Evolutionary conservation across 1,284 basidiomycete genomes (phyloP).

Genomic region (Puccinia triticina): DNA sequence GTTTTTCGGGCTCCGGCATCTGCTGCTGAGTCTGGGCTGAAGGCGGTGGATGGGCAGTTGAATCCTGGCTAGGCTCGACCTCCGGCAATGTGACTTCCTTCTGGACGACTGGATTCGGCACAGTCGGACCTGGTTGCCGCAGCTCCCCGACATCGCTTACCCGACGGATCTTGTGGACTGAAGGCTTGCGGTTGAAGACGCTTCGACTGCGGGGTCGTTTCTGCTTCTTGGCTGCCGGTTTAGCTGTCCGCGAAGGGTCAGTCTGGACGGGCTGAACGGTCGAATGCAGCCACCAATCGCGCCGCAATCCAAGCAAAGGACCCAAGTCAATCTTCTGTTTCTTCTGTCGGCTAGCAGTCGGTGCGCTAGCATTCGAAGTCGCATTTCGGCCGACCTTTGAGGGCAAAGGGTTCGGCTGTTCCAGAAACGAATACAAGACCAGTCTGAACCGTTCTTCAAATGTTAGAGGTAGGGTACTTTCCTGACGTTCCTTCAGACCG

Average conservation of each 20-base stretch:
- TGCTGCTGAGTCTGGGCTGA: not conserved
- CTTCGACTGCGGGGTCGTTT: constrained; percentile 45
- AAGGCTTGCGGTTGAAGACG: constrained; percentile 9
- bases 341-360: constrained; percentile 25
- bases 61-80: not conserved
- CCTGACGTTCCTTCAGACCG: constrained; percentile 36
- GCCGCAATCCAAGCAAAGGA: constrained; percentile 41
- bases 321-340: constrained; percentile 44
- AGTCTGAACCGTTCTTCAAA: constrained; percentile 38
- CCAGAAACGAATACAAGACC: constrained; percentile 31
- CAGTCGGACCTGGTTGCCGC: not conserved
- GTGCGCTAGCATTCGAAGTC: constrained; percentile 2
- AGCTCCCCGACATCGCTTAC: constrained; percentile 47
- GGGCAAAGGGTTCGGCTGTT: constrained; percentile 28
- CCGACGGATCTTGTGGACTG: constrained; percentile 30
- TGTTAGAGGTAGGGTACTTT: constrained; percentile 23
- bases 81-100: not conserved
- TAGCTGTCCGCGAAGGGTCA: not conserved
- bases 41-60: not conserved
- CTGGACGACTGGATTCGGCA: constrained; percentile 6
- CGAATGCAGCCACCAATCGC: constrained; percentile 46
- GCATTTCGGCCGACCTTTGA: not conserved
- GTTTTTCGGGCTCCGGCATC: not conserved
- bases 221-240: not conserved
- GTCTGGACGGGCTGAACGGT: not conserved